Percentiles rank a stretch among this genome's conserved stretches.
Conservation (phyloP, 2,329 filamentous ascomycete species). For the Rutstroemia sp. region DNA sequence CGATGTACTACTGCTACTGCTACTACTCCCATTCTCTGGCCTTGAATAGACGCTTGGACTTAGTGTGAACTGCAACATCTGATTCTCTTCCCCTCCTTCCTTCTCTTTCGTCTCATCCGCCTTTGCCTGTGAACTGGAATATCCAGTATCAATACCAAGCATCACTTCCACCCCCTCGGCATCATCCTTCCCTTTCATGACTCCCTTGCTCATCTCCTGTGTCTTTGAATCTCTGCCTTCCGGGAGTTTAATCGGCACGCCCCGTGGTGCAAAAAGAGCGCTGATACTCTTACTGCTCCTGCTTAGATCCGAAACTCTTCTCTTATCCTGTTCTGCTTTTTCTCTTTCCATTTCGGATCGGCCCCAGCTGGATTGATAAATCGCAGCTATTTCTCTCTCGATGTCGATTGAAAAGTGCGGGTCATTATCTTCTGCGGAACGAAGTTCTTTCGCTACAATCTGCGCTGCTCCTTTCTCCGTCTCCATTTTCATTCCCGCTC, state of each 20-base stretch:
- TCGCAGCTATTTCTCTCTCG: background rate
- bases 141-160: background rate
- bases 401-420: background rate
- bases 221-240: background rate
- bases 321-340: background rate
- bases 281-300: slow-evolving; percentile 5
- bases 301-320: background rate
- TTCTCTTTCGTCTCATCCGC: no score
- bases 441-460: background rate
- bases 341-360: background rate
- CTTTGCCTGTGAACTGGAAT: background rate
- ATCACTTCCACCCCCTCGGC: background rate
- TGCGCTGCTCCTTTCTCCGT: background rate
- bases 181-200: background rate
- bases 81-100: background rate
- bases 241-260: background rate
- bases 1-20: background rate
- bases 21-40: background rate
- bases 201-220: background rate
- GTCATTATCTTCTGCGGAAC: background rate
- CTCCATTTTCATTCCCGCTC: background rate
- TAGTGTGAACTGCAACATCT: background rate
- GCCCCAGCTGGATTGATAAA: background rate
- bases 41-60: slow-evolving; percentile 4
- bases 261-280: background rate